These are phyloP conservation scores for Symbiodinium pilosum DNA, from an alignment of 73 alveolate species.

Conservation along the genomic window DNA sequence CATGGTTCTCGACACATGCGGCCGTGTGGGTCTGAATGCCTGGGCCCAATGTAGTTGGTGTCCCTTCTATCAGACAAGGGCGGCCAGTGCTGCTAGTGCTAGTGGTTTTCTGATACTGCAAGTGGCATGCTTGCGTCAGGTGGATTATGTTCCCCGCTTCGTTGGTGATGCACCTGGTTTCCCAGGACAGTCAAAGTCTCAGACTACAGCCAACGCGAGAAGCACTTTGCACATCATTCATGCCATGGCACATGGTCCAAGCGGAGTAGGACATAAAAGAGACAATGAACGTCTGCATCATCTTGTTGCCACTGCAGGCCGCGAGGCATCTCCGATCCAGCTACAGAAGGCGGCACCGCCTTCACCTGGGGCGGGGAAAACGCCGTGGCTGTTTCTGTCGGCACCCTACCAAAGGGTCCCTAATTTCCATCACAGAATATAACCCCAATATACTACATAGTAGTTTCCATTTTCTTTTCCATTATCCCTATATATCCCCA, in stretches of 20 bases:
- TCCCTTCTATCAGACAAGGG: no score
- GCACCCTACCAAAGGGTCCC: neutral
- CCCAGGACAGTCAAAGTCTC: conserved; percentile 24
- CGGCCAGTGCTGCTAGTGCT: no score
- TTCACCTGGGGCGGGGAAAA: conserved; percentile 68
- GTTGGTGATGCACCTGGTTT: conserved; percentile 39
- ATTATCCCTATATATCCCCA: no score
- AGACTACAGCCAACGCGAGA: no score
- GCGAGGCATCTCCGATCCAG: conserved; percentile 62
- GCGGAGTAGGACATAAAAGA: neutral
- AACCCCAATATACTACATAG: no score
- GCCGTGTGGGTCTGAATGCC: conserved; percentile 28
- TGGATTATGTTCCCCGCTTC: conserved; percentile 17
- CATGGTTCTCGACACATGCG: conserved; percentile 87
- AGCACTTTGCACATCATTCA: neutral
- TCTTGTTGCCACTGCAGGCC: conserved; percentile 19
- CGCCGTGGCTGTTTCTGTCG: conserved; percentile 42
- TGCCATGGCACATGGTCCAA: neutral
- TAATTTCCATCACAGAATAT: neutral
- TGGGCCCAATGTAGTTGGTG: conserved; percentile 4
- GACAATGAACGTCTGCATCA: neutral
- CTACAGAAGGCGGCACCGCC: conserved; percentile 47
- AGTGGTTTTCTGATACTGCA: no score
- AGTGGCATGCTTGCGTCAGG: neutral
- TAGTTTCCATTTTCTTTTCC: no score